Conservation (phyloP, 2,329 filamentous ascomycete genomes). For the Colletotrichum liriopes region DNA sequence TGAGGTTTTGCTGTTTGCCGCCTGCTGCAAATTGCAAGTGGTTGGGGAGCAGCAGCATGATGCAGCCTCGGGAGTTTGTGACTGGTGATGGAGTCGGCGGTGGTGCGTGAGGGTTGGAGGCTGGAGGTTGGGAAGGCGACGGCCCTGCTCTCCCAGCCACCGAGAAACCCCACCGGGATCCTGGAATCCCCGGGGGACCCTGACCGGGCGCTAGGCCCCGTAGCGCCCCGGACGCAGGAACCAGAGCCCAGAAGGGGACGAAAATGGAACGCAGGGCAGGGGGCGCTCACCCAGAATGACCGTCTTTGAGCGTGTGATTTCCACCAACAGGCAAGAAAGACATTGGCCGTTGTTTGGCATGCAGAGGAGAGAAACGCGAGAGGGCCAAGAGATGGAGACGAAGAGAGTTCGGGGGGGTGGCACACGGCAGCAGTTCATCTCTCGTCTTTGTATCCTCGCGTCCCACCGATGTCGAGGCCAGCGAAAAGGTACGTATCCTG, state of each 20-base stretch:
- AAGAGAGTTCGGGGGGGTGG: background rate
- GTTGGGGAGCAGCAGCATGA: constrained; percentile 24
- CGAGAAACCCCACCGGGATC: constrained; percentile 20
- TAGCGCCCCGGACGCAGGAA: constrained; percentile 38
- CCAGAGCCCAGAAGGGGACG: constrained; percentile 26
- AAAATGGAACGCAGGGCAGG: constrained; percentile 2
- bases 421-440: constrained; percentile 27
- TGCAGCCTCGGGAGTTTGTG: constrained; percentile 6
- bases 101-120: constrained; percentile 10
- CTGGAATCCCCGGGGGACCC: background rate
- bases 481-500: constrained; percentile 28
- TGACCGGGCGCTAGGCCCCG: constrained; percentile 31
- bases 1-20: constrained; percentile 35
- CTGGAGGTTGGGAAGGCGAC: constrained; percentile 30
- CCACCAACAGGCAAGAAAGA: background rate
- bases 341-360: background rate
- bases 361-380: background rate
- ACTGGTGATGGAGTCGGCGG: constrained; percentile 12
- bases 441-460: constrained; percentile 23
- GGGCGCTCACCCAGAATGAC: constrained; percentile 12
- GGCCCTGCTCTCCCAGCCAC: constrained; percentile 39
- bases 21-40: constrained; percentile 25
- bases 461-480: background rate
- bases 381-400: background rate
- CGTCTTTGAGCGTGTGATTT: background rate